Percentiles rank a stretch among this genome's conserved stretches.
Evolutionary conservation across 495 filamentous ascomycete species (phyloP).

Genomic region (Penicillium herquei): DNA sequence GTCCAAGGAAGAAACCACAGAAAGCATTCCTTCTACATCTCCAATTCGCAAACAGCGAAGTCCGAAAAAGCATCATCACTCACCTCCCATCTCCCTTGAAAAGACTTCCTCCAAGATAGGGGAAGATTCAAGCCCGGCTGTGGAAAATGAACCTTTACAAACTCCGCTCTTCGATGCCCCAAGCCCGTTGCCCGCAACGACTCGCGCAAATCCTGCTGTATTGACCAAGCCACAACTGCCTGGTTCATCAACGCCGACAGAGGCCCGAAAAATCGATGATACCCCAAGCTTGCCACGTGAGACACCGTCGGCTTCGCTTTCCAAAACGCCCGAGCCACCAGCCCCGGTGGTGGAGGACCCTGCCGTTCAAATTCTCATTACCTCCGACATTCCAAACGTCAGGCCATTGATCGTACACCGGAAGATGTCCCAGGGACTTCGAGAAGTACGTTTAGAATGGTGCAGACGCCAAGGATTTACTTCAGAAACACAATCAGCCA

Average conservation of each 20-base stretch:
- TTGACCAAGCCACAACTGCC: not conserved
- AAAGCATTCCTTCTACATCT: not conserved
- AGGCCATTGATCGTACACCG: slow-evolving; percentile 65
- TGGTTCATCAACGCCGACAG: not conserved
- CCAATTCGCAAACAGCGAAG: not conserved
- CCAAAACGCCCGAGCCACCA: not conserved
- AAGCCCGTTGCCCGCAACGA: not conserved
- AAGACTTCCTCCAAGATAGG: not conserved
- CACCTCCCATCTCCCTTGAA: not conserved
- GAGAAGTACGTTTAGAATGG: slow-evolving; percentile 67
- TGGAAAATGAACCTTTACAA: not conserved
- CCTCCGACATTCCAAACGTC: slow-evolving; percentile 60
- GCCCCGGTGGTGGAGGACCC: slow-evolving; percentile 26
- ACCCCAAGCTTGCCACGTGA: not conserved
- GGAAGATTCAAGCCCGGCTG: no score
- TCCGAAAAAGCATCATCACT: not conserved
- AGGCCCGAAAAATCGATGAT: not conserved
- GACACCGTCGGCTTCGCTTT: not conserved
- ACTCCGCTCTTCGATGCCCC: not conserved
- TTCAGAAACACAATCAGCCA: slow-evolving; percentile 38
- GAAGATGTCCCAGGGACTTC: slow-evolving; percentile 61
- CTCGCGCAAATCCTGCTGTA: not conserved
- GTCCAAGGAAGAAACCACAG: not conserved
- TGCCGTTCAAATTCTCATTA: slow-evolving; percentile 69
- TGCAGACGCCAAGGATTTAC: slow-evolving; percentile 57